phyloP scores from a whole-genome alignment of 257 asterid species.

The Nicotiana paniculata region DNA sequence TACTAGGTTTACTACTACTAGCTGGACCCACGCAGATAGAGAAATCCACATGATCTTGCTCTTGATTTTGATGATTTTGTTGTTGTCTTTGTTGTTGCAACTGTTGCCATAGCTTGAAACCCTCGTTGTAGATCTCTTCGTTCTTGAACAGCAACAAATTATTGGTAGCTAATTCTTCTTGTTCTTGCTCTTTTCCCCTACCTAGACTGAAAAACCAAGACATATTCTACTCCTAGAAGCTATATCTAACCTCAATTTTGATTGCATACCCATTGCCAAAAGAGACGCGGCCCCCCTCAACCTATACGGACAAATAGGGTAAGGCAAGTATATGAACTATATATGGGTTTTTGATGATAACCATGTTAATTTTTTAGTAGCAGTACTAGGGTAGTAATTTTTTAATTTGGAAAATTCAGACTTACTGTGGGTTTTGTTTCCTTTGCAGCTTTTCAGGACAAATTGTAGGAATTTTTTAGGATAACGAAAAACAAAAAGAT shows the following conservation, averaged over 20 bases:
- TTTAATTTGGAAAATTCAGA: not conserved
- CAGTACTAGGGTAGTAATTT: not conserved
- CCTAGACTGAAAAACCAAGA: slow-evolving; percentile 70
- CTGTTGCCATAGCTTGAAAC: slow-evolving; percentile 79
- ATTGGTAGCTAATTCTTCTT: slow-evolving; percentile 12
- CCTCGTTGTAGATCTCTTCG: slow-evolving; percentile 71
- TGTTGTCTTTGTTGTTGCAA: slow-evolving; percentile 31
- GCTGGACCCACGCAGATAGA: slow-evolving; percentile 34
- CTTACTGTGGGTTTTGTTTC: not conserved
- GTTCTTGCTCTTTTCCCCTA: slow-evolving; percentile 25
- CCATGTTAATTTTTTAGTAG: not conserved
- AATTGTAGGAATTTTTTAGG: not conserved
- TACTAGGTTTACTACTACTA: slow-evolving; percentile 13
- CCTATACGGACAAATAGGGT: not conserved
- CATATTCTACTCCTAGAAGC: slow-evolving; percentile 44
- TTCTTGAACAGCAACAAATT: slow-evolving; percentile 41
- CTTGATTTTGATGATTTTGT: slow-evolving; percentile 23
- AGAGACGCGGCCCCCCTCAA: not conserved
- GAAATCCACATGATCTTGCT: slow-evolving; percentile 31
- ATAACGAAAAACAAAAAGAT: not conserved
- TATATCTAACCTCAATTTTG: slow-evolving; percentile 31
- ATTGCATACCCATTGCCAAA: slow-evolving; percentile 38
- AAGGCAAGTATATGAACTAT: not conserved
- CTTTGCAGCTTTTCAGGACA: not conserved
- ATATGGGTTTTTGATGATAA: not conserved